These are phyloP conservation scores for Cladobotryum mycophilum DNA, from an alignment of 2,329 filamentous ascomycete genomes.

Conservation along the genomic window DNA sequence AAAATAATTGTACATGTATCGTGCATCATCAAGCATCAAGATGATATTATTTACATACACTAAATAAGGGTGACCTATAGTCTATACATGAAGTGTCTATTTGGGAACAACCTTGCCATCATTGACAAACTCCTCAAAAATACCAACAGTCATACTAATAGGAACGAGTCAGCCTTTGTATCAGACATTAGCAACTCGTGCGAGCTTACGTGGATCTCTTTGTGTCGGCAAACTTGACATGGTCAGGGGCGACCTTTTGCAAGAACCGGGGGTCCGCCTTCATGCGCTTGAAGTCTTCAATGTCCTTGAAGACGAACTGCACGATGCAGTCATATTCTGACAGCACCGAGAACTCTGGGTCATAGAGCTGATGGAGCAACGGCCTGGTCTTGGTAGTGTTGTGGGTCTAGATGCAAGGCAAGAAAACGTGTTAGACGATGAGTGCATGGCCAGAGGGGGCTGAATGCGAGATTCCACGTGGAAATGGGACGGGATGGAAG, in stretches of 20 bases:
- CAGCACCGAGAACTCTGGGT: slow-evolving; percentile 9
- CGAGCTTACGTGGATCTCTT: slow-evolving; percentile 5
- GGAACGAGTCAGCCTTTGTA: too few species aligned
- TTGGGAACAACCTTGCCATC: slow-evolving; percentile 5
- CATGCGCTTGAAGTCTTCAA: slow-evolving; percentile 10
- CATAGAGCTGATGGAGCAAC: slow-evolving; percentile 9
- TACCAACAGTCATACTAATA: slow-evolving; percentile 9
- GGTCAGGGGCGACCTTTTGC: slow-evolving; percentile 8
- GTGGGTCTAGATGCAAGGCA: slow-evolving; percentile 2
- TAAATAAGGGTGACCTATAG: too few species aligned
- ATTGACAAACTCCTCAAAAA: slow-evolving; percentile 10
- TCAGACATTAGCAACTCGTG: not conserved
- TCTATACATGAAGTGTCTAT: not conserved
- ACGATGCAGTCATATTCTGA: slow-evolving; percentile 11
- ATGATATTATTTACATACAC: too few species aligned
- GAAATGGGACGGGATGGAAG: not conserved
- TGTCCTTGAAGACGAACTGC: slow-evolving; percentile 8
- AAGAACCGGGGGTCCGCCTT: slow-evolving; percentile 10
- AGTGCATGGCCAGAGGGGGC: too few species aligned
- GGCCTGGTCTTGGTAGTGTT: slow-evolving; percentile 7
- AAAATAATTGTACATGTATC: too few species aligned
- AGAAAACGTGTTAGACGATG: too few species aligned
- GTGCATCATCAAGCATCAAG: too few species aligned
- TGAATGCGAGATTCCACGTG: too few species aligned
- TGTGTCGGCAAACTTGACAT: slow-evolving; percentile 11